Conservation (phyloP, 2,329 filamentous ascomycete genomes). For the Colletotrichum sp. region DNA sequence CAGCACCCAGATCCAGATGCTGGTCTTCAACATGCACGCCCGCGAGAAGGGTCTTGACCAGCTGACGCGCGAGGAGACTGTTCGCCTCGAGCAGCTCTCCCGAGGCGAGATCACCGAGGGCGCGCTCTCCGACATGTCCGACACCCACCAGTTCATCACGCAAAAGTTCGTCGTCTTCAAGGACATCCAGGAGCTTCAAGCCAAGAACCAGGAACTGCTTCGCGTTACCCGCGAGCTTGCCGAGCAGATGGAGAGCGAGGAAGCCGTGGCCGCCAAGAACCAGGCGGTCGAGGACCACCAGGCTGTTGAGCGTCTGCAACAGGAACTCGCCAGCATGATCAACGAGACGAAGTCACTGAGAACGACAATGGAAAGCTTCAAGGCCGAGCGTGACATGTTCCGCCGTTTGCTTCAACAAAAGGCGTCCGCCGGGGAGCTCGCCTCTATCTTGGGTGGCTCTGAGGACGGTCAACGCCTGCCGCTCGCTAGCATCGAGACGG, state of each 20-base stretch:
- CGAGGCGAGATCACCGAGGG: constrained; percentile 77
- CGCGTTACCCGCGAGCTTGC: constrained; percentile 84
- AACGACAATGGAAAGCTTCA: constrained; percentile 88
- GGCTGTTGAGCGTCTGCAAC: constrained; percentile 75
- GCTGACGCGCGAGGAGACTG: constrained; percentile 73
- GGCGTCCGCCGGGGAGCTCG: constrained; percentile 64
- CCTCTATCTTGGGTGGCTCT: constrained; percentile 75
- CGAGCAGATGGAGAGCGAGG: constrained; percentile 89
- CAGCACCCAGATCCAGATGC: constrained; percentile 86
- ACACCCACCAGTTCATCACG: constrained; percentile 88
- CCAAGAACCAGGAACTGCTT: constrained; percentile 85
- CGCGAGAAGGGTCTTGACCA: constrained; percentile 79
- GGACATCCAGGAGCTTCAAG: constrained; percentile 81
- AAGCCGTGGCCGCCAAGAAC: constrained; percentile 72
- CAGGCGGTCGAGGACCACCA: constrained; percentile 69
- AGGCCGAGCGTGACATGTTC: constrained; percentile 97
- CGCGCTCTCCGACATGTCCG: constrained; percentile 75
- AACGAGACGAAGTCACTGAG: constrained; percentile 86
- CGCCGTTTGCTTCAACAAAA: constrained; percentile 86
- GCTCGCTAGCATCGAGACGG: constrained; percentile 62
- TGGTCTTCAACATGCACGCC: constrained; percentile 85
- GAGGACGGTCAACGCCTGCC: constrained; percentile 61
- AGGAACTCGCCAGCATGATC: constrained; percentile 75
- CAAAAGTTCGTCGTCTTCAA: constrained; percentile 90
- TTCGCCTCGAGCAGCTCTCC: constrained; percentile 79